Conservation (phyloP, 2,329 filamentous ascomycete genomes). For the Clonostachys solani region DNA sequence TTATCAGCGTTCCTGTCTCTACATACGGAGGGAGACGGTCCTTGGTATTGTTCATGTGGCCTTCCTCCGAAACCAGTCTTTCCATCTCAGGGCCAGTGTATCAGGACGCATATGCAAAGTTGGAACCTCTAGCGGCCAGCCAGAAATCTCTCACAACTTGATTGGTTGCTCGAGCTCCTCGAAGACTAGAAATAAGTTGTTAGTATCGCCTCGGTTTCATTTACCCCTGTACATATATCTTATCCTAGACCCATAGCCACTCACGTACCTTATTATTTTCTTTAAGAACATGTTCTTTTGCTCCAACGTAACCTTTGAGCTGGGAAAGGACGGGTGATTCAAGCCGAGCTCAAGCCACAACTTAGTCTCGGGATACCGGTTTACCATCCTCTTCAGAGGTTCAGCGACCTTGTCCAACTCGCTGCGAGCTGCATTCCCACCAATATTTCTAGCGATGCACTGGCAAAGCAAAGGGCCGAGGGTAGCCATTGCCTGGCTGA, state of each 20-base stretch:
- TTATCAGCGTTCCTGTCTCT: not conserved
- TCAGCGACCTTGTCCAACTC: conserved; percentile 69
- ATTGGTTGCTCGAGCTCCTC: conserved; percentile 61
- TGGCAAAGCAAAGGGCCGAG: conserved; percentile 58
- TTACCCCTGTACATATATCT: not conserved
- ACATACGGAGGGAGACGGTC: not conserved
- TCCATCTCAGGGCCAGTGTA: not conserved
- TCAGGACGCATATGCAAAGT: conserved; percentile 57
- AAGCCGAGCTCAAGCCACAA: conserved; percentile 61
- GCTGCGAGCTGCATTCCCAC: conserved; percentile 64
- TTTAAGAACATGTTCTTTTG: conserved; percentile 64
- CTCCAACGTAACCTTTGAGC: conserved; percentile 49
- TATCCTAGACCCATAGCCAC: conserved; percentile 4
- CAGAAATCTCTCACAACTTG: conserved; percentile 69
- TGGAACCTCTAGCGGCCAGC: conserved; percentile 59
- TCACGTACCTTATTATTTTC: conserved; percentile 55
- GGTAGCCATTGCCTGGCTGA: conserved; percentile 43
- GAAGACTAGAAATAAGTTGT: conserved; percentile 40
- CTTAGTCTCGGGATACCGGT: conserved; percentile 49
- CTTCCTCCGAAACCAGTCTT: not conserved
- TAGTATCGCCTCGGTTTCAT: not conserved
- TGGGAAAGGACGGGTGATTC: conserved; percentile 49
- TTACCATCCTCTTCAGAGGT: conserved; percentile 65
- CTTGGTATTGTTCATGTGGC: too few species aligned
- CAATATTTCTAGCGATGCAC: conserved; percentile 60